Evolutionary conservation across 1,284 basidiomycete genomes (phyloP), one percentile per base, ranked within the genome.

Genomic region (Cystobasidium sp.): DNA sequence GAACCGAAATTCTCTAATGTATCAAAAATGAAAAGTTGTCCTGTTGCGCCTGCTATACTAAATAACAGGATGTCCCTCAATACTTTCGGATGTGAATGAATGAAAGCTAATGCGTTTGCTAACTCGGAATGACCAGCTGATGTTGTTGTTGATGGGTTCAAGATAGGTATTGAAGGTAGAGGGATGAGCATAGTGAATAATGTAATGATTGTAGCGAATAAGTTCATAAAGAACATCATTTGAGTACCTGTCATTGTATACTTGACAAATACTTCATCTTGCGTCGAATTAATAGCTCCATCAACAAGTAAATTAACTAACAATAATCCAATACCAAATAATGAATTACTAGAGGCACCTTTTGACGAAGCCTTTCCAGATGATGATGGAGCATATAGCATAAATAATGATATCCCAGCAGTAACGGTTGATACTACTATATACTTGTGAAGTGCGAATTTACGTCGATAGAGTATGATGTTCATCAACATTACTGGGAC

Each of bases 171-270:
- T 58, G 47, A 76, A 14, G 70, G 82, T 71, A 72, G 71, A 6
- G 73, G 83, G 56, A 78, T 55, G 31, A 79, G 43, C 70, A 81
- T 78, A 24, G 77, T 76, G 24, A 46, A 51, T 22, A 72, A 31
- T 39, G 78, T 81, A 75, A 94, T 83, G 49, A 88, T 61, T 1
- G 92, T 91, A 81, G 90, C 90, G 83, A 94, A 90, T 41, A 90
- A 80, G 82, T 96, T 96, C 83, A 97, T 97, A 88, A 90, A 96
- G 81, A 99, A 90, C 97, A 99, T 99, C 94, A 99, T 97, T 82
- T 99, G 96, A 82, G 97, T 94, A 4, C 97, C 97, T 0, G 90
- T 88, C 22, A 95, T 88, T 51, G 87, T 86, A 83, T 89, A 88
- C 24, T 86, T 84, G 49, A 88, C 85, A 82, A 99, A 99, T 76